These are phyloP conservation scores for Dalechampia spathulata DNA, from an alignment of 441 rosid species.

Conservation along the genomic window DNA sequence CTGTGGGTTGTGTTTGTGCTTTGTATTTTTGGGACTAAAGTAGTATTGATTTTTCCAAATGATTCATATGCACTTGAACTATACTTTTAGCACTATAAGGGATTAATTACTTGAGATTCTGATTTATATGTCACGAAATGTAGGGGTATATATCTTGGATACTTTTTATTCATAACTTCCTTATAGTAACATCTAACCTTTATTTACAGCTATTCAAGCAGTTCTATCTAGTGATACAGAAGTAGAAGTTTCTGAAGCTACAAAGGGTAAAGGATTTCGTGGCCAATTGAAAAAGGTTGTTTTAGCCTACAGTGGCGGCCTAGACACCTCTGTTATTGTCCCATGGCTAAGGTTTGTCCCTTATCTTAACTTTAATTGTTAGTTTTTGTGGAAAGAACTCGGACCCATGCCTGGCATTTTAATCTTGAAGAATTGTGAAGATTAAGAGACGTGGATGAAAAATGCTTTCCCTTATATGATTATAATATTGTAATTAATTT, in stretches of 20 bases:
- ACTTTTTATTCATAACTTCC: background rate
- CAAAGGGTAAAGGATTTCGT: slow-evolving; percentile 43
- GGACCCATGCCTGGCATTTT: too few species aligned
- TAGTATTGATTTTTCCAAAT: too few species aligned
- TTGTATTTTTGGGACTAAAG: too few species aligned
- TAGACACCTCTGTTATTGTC: slow-evolving; percentile 92
- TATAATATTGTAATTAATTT: too few species aligned
- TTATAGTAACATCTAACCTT: background rate
- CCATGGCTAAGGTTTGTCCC: slow-evolving; percentile 80
- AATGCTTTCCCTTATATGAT: too few species aligned
- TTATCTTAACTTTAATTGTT: slow-evolving; percentile 2
- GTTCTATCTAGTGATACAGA: slow-evolving; percentile 37
- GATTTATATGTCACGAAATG: background rate
- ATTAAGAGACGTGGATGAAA: too few species aligned
- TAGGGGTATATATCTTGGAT: background rate
- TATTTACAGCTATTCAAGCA: slow-evolving; percentile 49
- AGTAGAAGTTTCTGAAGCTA: slow-evolving; percentile 19
- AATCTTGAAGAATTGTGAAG: too few species aligned
- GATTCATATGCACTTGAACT: too few species aligned
- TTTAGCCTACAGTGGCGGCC: slow-evolving; percentile 89
- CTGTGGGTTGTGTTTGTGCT: too few species aligned
- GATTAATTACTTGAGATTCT: background rate
- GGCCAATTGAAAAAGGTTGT: slow-evolving; percentile 86
- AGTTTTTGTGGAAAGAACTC: background rate
- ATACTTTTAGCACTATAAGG: too few species aligned